Conservation (phyloP, 23 red algal species). For the Gracilaria vermiculophylla region DNA sequence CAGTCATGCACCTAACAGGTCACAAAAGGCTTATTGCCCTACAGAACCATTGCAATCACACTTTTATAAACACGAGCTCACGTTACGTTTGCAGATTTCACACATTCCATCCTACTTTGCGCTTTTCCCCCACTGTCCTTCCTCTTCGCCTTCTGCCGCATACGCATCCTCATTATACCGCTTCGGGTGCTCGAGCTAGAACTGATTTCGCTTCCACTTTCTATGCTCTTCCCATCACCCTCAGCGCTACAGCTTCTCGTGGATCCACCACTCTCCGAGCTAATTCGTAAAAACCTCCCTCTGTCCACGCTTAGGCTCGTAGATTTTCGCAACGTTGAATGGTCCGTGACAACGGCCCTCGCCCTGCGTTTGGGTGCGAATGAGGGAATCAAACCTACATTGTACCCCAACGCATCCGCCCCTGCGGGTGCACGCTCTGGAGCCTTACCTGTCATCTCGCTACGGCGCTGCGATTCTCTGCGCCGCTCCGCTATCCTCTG, state of each 20-base stretch:
- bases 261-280: not conserved
- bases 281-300: not conserved
- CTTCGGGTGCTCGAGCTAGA: constrained; percentile 14
- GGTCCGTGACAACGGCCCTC: not conserved
- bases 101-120: not conserved
- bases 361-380: constrained; percentile 42
- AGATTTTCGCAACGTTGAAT: not conserved
- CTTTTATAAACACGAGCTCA: not conserved
- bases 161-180: not conserved
- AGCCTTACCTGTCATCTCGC: not conserved
- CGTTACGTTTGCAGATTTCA: not conserved
- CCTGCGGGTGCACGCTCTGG: constrained; percentile 51
- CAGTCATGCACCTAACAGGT: too few relatives aligned
- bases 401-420: constrained; percentile 48
- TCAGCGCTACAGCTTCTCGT: not conserved
- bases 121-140: not conserved
- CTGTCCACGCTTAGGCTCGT: not conserved
- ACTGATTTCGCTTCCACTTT: not conserved
- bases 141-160: not conserved
- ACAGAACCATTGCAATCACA: too few relatives aligned
- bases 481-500: not conserved
- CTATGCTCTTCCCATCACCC: not conserved
- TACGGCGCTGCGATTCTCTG: not conserved
- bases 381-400: constrained; percentile 64
- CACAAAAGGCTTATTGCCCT: too few relatives aligned